Conservation (phyloP, 2,329 filamentous ascomycete species). For the Dactylellina cionopaga region DNA sequence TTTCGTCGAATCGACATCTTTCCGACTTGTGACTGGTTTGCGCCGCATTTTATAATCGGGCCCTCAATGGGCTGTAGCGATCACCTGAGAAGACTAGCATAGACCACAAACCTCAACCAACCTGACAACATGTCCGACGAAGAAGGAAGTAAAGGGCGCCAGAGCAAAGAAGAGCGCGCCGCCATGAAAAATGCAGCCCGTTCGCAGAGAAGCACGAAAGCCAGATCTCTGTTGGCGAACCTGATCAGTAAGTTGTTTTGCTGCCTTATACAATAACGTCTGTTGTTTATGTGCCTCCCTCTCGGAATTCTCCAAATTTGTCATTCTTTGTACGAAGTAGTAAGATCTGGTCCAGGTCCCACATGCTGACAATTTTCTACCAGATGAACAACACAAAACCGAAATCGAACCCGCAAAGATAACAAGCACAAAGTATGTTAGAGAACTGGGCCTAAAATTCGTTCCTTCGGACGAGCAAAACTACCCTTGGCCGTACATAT, state of each 20-base stretch:
- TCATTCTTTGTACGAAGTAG: constrained; percentile 39
- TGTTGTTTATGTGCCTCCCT: constrained; percentile 27
- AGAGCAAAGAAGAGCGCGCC: constrained; percentile 51
- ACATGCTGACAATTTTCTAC: constrained; percentile 39
- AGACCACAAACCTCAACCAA: constrained; percentile 26
- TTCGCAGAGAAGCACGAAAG: constrained; percentile 42
- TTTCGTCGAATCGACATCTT: not conserved
- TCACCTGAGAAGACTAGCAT: constrained; percentile 44
- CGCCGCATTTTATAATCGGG: constrained; percentile 52
- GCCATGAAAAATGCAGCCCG: constrained; percentile 52
- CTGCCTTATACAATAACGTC: not conserved
- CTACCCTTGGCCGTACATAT: constrained; percentile 50
- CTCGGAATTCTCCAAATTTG: constrained; percentile 31
- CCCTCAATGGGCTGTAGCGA: constrained; percentile 51
- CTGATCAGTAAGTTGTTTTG: constrained; percentile 41
- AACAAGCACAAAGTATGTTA: constrained; percentile 49
- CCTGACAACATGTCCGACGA: constrained; percentile 46
- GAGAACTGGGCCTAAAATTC: constrained; percentile 50
- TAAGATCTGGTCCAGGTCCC: constrained; percentile 15
- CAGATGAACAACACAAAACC: constrained; percentile 52
- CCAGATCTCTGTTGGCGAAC: constrained; percentile 29
- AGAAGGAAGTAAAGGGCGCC: constrained; percentile 48
- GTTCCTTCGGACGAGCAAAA: constrained; percentile 45
- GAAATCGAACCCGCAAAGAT: constrained; percentile 51
- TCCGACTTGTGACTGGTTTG: constrained; percentile 17